A percentile compares a stretch with the other conserved stretches of the same genome.
Evolutionary conservation across 805 yeast species (phyloP).

Genomic region (Nakazawaea laoshanensis): DNA sequence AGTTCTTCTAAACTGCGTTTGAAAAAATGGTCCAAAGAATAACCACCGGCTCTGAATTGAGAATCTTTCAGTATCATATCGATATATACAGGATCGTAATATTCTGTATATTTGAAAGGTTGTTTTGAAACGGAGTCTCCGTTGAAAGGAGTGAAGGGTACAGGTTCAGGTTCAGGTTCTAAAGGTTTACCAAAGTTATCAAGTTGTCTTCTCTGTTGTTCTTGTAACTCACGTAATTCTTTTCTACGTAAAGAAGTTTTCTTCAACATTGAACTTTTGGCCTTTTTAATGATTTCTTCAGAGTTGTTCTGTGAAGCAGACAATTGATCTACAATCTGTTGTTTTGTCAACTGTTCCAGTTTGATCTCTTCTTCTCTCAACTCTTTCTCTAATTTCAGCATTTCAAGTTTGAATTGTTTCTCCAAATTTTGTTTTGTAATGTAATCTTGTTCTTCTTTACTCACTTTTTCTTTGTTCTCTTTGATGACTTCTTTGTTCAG

Average conservation of each 20-base stretch:
- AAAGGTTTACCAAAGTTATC: slow-evolving; percentile 17
- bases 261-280: slow-evolving; percentile 45
- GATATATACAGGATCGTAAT: slow-evolving; percentile 53
- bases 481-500: slow-evolving; percentile 68
- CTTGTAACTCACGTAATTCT: slow-evolving; percentile 35
- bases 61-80: slow-evolving; percentile 35
- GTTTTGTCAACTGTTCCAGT: slow-evolving; percentile 34
- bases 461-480: slow-evolving; percentile 66
- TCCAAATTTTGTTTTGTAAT: slow-evolving; percentile 59
- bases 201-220: slow-evolving; percentile 16
- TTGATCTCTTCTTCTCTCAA: slow-evolving; percentile 40
- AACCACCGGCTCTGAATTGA: slow-evolving; percentile 80
- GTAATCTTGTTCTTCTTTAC: slow-evolving; percentile 62
- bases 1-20: slow-evolving; percentile 80
- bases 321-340: slow-evolving; percentile 47
- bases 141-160: slow-evolving; percentile 89
- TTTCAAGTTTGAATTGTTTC: slow-evolving; percentile 59
- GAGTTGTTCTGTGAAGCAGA: slow-evolving; percentile 23
- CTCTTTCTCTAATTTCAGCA: slow-evolving; percentile 57
- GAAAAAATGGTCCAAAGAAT: slow-evolving; percentile 60
- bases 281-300: slow-evolving; percentile 36
- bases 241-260: slow-evolving; percentile 58
- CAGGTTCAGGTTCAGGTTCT: slow-evolving; percentile 22
- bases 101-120: slow-evolving; percentile 39
- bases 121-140: slow-evolving; percentile 67